phyloP scores from a whole-genome alignment of 2,329 filamentous ascomycete genomes.

The Dactylellina leptospora region DNA sequence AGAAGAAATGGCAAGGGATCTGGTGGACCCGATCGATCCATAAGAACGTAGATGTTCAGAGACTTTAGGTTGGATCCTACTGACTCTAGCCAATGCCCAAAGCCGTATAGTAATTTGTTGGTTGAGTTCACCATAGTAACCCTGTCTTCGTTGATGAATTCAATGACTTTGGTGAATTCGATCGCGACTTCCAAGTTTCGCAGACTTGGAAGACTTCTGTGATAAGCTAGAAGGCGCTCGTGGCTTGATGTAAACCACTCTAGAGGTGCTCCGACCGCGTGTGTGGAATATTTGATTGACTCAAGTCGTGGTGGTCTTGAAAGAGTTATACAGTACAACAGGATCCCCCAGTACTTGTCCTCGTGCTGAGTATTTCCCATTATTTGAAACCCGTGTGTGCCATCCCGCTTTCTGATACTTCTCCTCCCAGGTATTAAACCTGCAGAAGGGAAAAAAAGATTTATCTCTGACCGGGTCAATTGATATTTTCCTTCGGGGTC shows the following conservation, averaged over 20 bases:
- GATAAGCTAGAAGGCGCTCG: background rate
- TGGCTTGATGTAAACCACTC: too few species aligned
- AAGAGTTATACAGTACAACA: too few species aligned
- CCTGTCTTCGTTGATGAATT: too few species aligned
- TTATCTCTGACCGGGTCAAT: constrained; percentile 1
- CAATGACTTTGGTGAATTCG: too few species aligned
- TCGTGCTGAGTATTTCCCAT: background rate
- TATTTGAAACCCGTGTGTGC: background rate
- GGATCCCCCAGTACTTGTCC: background rate
- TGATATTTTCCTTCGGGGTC: background rate
- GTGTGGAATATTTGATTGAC: too few species aligned
- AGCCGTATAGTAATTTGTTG: too few species aligned
- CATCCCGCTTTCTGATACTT: background rate
- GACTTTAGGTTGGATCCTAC: background rate
- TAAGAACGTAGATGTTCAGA: background rate
- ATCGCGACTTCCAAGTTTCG: background rate
- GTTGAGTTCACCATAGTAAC: too few species aligned
- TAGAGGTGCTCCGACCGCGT: too few species aligned
- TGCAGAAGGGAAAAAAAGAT: constrained; percentile 15
- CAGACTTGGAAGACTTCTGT: background rate
- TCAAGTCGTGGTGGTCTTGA: too few species aligned
- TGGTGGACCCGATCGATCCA: background rate
- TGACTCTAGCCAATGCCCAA: background rate
- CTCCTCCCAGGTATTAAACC: background rate
- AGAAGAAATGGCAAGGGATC: background rate